Evolutionary conservation across 306 rosid species (phyloP), one percentile per base, ranked within the genome.

Genomic region (Comarum palustre): DNA sequence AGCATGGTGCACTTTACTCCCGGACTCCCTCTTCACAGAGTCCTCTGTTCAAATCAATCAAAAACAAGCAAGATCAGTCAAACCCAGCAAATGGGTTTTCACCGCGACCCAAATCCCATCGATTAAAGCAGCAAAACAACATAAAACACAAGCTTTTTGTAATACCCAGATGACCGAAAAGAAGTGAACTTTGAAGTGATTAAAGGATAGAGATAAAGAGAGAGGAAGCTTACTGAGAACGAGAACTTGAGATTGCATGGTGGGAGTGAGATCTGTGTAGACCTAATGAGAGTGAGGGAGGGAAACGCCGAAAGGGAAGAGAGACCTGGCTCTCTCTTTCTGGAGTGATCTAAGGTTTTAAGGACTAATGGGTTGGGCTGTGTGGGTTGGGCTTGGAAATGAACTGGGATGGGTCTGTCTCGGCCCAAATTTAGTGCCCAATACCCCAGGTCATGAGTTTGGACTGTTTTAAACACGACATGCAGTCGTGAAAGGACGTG

Each of bases 1-100:
- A 72, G 87, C 98, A 87, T 86, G 95, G 41, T 91, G 97, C 67
- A 93, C 98, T 79, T 93, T 93, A 41, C 78, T 74, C 84, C 98
- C 98, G 61, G 97, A 87, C 89, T 93, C 98, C 8, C 98, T 91
- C 82, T 93, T 90, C 78, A 90, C 68, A 27, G 96, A 88, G 84
- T 93, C 98, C 83, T 88, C 98, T 93, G 91, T 67, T 59, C 89
- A 72, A 32, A 65, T 57, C 39, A 75, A 16, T 65, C 50, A 24
- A 63, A 27, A 75, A 36, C 54, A 64, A 46, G 1, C 64, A 71
- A 42, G 7, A 72, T 58, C 55, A 72, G 42, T 9, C 29, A 43
- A 41, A 78, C 29, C 29, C 22, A 52, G 52, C 36, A 29, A 62
- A n/a, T 4, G 54, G 38, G 42, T 48, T 10, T 20, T 71, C 78